Conservation (phyloP, 2,329 filamentous ascomycete genomes). For the Pseudonectria buxi region DNA sequence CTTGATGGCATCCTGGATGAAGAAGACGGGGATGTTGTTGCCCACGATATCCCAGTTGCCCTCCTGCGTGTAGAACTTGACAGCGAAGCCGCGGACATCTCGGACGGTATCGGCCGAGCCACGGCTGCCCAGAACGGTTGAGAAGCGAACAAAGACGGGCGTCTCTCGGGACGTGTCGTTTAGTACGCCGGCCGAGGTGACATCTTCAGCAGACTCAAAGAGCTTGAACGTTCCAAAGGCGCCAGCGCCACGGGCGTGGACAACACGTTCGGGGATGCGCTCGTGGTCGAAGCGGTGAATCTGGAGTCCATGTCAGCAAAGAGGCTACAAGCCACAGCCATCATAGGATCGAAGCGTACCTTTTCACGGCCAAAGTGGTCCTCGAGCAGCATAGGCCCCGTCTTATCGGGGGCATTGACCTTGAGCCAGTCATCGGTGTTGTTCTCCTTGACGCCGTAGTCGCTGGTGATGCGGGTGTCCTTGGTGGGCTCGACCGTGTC, state of each 20-base stretch:
- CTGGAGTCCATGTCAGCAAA: slow-evolving; percentile 29
- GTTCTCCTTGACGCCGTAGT: slow-evolving; percentile 67
- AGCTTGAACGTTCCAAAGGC: slow-evolving; percentile 66
- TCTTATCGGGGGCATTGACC: slow-evolving; percentile 53
- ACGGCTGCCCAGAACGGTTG: slow-evolving; percentile 67
- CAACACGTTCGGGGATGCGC: slow-evolving; percentile 54
- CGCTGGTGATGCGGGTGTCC: slow-evolving; percentile 61
- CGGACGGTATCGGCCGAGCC: slow-evolving; percentile 75
- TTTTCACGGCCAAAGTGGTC: slow-evolving; percentile 69
- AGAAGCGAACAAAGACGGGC: slow-evolving; percentile 51
- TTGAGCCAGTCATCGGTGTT: slow-evolving; percentile 76
- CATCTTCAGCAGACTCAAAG: slow-evolving; percentile 58
- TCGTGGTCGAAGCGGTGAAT: slow-evolving; percentile 68
- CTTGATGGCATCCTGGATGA: slow-evolving; percentile 69
- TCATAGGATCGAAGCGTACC: slow-evolving; percentile 33
- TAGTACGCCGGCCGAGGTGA: slow-evolving; percentile 60
- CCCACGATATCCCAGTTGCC: slow-evolving; percentile 71
- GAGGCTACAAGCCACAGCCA: neutral
- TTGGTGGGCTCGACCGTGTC: slow-evolving; percentile 53
- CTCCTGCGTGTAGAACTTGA: slow-evolving; percentile 62
- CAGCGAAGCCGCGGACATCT: slow-evolving; percentile 74
- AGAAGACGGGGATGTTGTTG: slow-evolving; percentile 71
- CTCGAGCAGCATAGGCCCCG: slow-evolving; percentile 63
- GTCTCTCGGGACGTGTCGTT: slow-evolving; percentile 46
- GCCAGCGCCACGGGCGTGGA: slow-evolving; percentile 64